Conservation (phyloP, 176 grass and related monocot genomes). For the Tillandsia fasciculata region DNA sequence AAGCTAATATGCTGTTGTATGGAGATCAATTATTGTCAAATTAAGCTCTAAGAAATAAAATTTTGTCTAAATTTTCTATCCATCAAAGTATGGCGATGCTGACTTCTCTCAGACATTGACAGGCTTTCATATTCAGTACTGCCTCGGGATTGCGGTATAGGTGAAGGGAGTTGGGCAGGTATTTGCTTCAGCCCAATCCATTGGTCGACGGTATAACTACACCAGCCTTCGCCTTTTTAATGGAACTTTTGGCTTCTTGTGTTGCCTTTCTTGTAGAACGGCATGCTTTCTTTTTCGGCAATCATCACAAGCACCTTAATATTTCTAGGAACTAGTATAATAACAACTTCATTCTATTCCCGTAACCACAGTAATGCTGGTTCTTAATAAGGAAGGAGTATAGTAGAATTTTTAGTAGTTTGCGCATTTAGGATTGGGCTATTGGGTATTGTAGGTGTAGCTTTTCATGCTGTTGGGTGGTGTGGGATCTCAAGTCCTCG, state of each 20-base stretch:
- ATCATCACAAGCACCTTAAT: not conserved
- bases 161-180: conserved; percentile 92
- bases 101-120: conserved; percentile 58
- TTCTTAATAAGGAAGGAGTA: too few species aligned
- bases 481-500: too few species aligned
- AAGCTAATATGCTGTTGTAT: not conserved
- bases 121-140: conserved; percentile 83
- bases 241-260: not conserved
- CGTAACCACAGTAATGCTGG: too few species aligned
- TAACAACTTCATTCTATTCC: too few species aligned
- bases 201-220: conserved; percentile 47
- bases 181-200: conserved; percentile 61
- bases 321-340: too few species aligned
- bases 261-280: too few species aligned
- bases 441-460: too few species aligned
- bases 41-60: not conserved
- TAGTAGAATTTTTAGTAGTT: too few species aligned
- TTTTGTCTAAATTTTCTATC: not conserved
- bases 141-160: conserved; percentile 59
- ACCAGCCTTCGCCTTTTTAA: not conserved
- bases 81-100: not conserved
- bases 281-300: not conserved
- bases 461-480: too few species aligned
- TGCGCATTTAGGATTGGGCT: too few species aligned
- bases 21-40: not conserved